These are phyloP conservation scores for Fusarium sp. DNA, from an alignment of 2,329 filamentous ascomycete species.

Conservation along the genomic window DNA sequence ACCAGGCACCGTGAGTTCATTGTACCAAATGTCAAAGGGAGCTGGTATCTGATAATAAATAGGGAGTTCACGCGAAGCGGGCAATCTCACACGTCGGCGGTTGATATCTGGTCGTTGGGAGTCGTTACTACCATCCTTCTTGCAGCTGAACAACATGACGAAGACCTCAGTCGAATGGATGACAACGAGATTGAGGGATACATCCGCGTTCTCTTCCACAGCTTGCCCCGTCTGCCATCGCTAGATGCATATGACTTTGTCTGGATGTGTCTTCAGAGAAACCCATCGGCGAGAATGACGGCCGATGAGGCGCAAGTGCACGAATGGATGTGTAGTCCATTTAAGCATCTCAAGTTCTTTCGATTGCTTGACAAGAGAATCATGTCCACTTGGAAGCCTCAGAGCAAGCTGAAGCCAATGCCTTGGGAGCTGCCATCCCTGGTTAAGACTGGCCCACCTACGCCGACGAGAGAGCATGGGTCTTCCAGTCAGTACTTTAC, in stretches of 20 bases:
- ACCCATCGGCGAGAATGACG: constrained; percentile 45
- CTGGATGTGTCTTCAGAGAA: constrained; percentile 48
- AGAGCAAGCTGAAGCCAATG: constrained; percentile 49
- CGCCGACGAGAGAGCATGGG: constrained; percentile 5
- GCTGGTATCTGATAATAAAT: constrained; percentile 7
- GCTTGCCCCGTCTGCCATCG: constrained; percentile 35
- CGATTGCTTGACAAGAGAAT: constrained; percentile 47
- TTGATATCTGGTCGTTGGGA: constrained; percentile 67
- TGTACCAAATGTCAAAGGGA: accelerated
- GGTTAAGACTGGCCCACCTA: constrained; percentile 7
- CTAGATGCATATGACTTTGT: constrained; percentile 47
- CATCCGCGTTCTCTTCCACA: constrained; percentile 33
- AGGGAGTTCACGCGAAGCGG: constrained; percentile 54
- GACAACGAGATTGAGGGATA: constrained; percentile 42
- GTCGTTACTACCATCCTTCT: constrained; percentile 57
- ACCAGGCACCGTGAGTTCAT: constrained; percentile 61
- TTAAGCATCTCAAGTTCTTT: constrained; percentile 49
- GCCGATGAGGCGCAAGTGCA: constrained; percentile 47
- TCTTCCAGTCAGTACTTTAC: constrained; percentile 39
- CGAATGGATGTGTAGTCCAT: constrained; percentile 51
- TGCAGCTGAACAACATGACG: constrained; percentile 39
- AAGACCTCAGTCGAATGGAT: constrained; percentile 45
- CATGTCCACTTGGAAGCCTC: constrained; percentile 43
- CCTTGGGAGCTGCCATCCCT: constrained; percentile 50
- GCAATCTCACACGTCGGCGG: constrained; percentile 50